Base-by-base conservation (phyloP, 2,329 filamentous ascomycete genomes). In the Botryotinia calthae region DNA sequence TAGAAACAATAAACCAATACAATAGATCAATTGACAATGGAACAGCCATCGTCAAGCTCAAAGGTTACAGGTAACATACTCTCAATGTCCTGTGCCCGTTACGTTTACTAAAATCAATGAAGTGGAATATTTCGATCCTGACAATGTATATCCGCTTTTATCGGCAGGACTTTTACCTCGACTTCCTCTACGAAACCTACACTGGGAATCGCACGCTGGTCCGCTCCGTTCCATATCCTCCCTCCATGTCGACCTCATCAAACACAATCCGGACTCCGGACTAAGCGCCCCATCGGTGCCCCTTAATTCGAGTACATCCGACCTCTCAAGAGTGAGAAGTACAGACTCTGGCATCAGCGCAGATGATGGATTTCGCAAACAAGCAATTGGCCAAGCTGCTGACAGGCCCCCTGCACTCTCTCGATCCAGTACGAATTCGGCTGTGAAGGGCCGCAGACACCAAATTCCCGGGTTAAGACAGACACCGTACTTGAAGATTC, bases 81-180 rank as follows among this genome's bases (percentile, higher is more conserved):
- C 22, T 58, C 10, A 16, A 37, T 59, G 28, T 28, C 31, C 56
- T 44, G 51, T 61, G 34, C 18, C 22, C 61, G 51, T 48, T 68
- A 9, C 34, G 42, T 42, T 48, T 71, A 62, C 76, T 77, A 72
- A 77, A 44, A 20, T 20, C 18, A 40, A 63, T 63, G 4, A 62
- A 97, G 94, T 98, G 85, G 95, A 98, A 86, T 99, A 97, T 84
- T 94, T 93, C 84, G 96, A 99, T 84, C 95, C 96, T 70, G 92
- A 93, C 81, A 91, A 93, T 79, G 88, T 98, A 76, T 98, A 95
- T 83, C 90, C 93, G 73, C 87, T 95, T 70, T 85, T 98, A 61
- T 91, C 92, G 18, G 89, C 93, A 4, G 90, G 95, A 73, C 86
- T 99, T 73, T 86, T 92, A 58, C 86, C 92, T 59, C 91, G 93